Percentiles rank a stretch among this genome's conserved stretches.
These are phyloP conservation scores for Boletellus deceptivus DNA, from an alignment of 1,284 basidiomycete species.

Conservation along the genomic window DNA sequence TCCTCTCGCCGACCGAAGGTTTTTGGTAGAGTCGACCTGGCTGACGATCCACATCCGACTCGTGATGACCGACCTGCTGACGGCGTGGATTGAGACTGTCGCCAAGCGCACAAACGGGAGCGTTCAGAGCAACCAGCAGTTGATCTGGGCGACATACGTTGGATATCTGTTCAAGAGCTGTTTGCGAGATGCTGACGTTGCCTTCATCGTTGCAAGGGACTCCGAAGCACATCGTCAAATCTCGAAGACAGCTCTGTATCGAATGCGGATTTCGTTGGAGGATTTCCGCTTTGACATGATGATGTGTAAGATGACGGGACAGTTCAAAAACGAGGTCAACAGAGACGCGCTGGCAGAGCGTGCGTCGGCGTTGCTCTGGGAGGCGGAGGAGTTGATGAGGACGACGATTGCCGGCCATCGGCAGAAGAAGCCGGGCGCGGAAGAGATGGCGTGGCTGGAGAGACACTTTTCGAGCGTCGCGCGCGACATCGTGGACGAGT, in stretches of 20 bases:
- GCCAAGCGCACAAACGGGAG: slow-evolving; percentile 1
- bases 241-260: slow-evolving; percentile 37
- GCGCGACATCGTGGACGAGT: slow-evolving; percentile 37
- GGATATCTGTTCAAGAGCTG: slow-evolving; percentile 44
- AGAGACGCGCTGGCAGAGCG: slow-evolving; percentile 9
- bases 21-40: slow-evolving; percentile 47
- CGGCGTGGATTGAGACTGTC: slow-evolving; percentile 23
- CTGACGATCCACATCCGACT: slow-evolving; percentile 44
- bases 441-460: slow-evolving; percentile 38
- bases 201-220: slow-evolving; percentile 36
- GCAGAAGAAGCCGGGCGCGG: slow-evolving; percentile 14
- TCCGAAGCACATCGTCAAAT: slow-evolving; percentile 39
- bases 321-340: slow-evolving; percentile 10
- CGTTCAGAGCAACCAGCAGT: slow-evolving; percentile 18
- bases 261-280: slow-evolving; percentile 38
- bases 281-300: slow-evolving; percentile 32
- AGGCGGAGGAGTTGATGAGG: slow-evolving; percentile 10
- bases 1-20: slow-evolving; percentile 47
- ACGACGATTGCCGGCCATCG: slow-evolving; percentile 12
- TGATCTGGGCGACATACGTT: slow-evolving; percentile 39
- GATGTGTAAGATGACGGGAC: slow-evolving; percentile 23
- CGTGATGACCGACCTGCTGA: slow-evolving; percentile 35
- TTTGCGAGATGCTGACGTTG: slow-evolving; percentile 40
- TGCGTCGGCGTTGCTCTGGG: slow-evolving; percentile 1
- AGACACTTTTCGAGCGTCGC: slow-evolving; percentile 34